A percentile compares a stretch with the other conserved stretches of the same genome.
Conservation (phyloP, 148 eudicot genomes). For the Amaranthus hypochondriacus region DNA sequence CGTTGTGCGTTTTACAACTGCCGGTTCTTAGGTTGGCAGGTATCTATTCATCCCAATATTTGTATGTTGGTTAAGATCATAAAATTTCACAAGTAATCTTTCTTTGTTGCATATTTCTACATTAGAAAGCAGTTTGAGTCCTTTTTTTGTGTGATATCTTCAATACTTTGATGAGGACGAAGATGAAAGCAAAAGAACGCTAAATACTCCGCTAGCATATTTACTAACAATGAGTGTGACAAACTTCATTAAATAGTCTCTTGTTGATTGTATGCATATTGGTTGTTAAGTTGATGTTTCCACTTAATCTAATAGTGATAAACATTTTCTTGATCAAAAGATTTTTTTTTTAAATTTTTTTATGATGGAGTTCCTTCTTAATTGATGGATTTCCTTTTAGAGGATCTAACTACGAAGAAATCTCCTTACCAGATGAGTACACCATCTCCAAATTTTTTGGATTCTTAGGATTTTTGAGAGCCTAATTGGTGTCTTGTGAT, state of each 20-base stretch:
- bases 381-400: neutral
- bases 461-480: neutral
- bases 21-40: constrained; percentile 99
- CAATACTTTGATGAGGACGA: too few species aligned
- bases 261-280: neutral
- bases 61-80: neutral
- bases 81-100: neutral
- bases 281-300: neutral
- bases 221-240: neutral
- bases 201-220: neutral
- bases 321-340: neutral
- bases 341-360: neutral
- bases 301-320: too few species aligned
- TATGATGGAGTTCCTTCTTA: neutral
- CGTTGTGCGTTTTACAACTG: constrained; percentile 89
- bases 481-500: neutral
- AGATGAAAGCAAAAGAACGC: neutral
- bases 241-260: neutral
- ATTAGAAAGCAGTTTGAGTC: neutral
- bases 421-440: neutral
- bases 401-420: neutral
- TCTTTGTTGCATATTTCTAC: neutral
- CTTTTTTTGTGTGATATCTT: neutral
- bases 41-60: constrained; percentile 15
- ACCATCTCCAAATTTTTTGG: neutral